Evolutionary conservation across 306 rosid genomes (phyloP), one percentile per base, ranked within the genome.

Genomic region (Acmispon strigosus): DNA sequence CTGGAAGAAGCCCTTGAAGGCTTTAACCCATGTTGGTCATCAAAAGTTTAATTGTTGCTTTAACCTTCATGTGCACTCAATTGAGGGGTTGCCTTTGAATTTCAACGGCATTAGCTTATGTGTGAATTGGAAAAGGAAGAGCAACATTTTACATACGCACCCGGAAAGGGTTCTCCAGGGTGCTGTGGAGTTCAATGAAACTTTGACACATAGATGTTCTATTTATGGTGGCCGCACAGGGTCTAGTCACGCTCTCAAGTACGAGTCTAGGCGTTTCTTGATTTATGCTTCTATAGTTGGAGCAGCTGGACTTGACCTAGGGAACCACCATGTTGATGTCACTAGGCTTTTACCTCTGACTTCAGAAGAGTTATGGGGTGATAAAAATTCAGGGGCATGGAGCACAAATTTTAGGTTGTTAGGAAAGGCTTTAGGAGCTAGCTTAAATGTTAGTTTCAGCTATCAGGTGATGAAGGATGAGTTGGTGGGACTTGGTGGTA

Each of bases 1-100:
- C 65, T 91, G 96, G 96, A 91, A 82, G 91, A 91, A 85, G 63
- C 89, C 97, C 47, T 85, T 91, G 58, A 89, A 87, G 77, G 88
- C 86, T 76, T 84, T 91, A 20, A 73, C 82, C 0, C 89, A 81
- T 56, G 72, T 91, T n/a, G 88, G 91, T 66, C 61, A 81, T 50
- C 84, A 78, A 1, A 91, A 85, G 69, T 77, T 87, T 29, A 69
- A 32, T 20, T 87, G 97, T 69, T 69, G 84, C 41, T 91, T 89
- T 72, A 82, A 44, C 56, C 87, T 91, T 60, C 84, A 85, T 53
- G 91, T 87, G 20, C 93, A 84, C 70, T 85, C 96, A 10, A 69
- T 91, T 4, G 88, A 87, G 55, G 96, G 92, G 0, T 60, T 85
- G 72, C 91, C 91, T 24, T 57, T 44, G 62, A 78, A 41, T 82